phyloP scores from a whole-genome alignment of 2,329 filamentous ascomycete species.

The Tolypocladium ophioglossoides region DNA sequence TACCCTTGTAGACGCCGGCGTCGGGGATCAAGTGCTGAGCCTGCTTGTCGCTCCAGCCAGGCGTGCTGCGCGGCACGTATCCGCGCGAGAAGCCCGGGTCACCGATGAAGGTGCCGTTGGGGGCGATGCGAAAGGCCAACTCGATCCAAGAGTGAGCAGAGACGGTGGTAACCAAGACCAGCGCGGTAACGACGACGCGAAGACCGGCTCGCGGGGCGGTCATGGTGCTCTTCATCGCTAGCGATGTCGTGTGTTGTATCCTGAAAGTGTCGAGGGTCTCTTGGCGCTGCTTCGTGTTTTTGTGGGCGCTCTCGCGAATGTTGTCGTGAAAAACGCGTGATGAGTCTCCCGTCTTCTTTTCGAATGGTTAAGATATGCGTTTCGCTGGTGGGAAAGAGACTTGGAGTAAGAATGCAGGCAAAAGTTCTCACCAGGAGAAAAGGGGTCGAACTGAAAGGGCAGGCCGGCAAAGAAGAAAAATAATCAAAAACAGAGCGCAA shows the following conservation, averaged over 20 bases:
- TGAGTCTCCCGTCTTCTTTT: not conserved
- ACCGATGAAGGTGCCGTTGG: constrained; percentile 64
- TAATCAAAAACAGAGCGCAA: not conserved
- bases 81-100: constrained; percentile 65
- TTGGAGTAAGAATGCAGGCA: not conserved
- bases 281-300: not conserved
- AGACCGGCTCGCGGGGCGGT: constrained; percentile 8
- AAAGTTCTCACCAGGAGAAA: not conserved
- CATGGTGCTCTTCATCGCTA: constrained; percentile 8
- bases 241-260: constrained; percentile 1
- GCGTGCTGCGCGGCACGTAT: constrained; percentile 45
- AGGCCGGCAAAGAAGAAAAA: not conserved
- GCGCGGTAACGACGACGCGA: constrained; percentile 9
- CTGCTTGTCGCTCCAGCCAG: constrained; percentile 45
- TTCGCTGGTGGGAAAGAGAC: not conserved
- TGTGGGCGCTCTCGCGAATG: not conserved
- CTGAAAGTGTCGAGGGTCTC: not conserved
- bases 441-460: not conserved
- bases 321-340: not conserved
- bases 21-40: constrained; percentile 55
- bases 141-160: constrained; percentile 76
- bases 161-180: constrained; percentile 19
- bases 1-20: constrained; percentile 45
- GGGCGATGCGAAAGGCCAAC: constrained; percentile 56
- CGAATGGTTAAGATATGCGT: not conserved